Base-by-base conservation (phyloP, 345 rosid genomes). In the thale cress (Arabidopsis thaliana) region DNA sequence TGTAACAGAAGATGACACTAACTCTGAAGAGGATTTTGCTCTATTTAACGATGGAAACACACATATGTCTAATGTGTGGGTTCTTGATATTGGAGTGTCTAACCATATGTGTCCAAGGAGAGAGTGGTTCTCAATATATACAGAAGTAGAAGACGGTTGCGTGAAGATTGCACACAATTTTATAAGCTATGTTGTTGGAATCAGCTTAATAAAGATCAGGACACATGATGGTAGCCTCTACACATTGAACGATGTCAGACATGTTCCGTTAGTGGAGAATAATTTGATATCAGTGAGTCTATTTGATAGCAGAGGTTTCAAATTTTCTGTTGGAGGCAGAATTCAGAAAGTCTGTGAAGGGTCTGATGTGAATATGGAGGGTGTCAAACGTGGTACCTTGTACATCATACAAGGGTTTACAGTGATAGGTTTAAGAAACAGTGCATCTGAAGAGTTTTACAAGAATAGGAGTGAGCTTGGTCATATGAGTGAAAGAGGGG, bases 101-200 rank as follows among this genome's bases (percentile, higher is more conserved):
- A 45, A 71, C 6, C 46, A 71, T 58, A 71, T 71, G 56, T 59
- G 58, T 32, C 5, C 6, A 0, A n/a, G 33, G 12, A 71, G 41
- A 60, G 9, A n/a, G 20, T 42, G 42, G 42, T 24, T 70, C 3
- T 3, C 41, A 3, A 59, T 22, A 5, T 30, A 58, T 44, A 14
- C 5, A 0, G 3, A 9, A 0, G 69, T 65, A 46, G 30, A 65
- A 0, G 1, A 1, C 5, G 28, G 11, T 1, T 2, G 1, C 16
- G 16, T 65, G 0, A 46, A 46, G 10, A 16, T 45, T 25, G 5
- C 28, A 1, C 28, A 30, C 5, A 45, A 2, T 9, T 4, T 2
- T 14, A 0, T 1, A 0, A 11, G 8, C 1, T 0, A 62, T 37
- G 67, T 44, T 44, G 37, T 0, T 28, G 24, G 40, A 30, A 63